Evolutionary conservation across 2,329 filamentous ascomycete genomes (phyloP), one percentile per base, ranked within the genome.

Genomic region (Aspergillus sp.): DNA sequence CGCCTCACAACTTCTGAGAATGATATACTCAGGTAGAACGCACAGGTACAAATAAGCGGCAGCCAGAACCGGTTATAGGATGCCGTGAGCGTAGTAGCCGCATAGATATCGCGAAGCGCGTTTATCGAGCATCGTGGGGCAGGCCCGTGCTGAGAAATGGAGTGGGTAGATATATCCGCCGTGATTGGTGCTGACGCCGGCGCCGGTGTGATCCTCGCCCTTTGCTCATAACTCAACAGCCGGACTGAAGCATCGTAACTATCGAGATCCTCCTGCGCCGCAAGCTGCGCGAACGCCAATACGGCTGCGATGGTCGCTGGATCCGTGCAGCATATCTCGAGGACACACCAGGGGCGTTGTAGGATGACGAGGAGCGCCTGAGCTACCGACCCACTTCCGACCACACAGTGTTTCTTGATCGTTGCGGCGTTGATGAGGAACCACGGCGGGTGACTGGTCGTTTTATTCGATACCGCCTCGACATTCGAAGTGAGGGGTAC

Each of bases 261-360:
- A 7, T 38, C 22, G 19, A 23, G 15, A 46, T 66, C 60, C 8
- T 59, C 23, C 19, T 57, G 41, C 9, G 57, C 22, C 5, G 66
- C 64, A 7, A 59, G 6, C 6, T 3, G 34, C 2, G 60, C 61
- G 47, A 68, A 62, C 8, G 34, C 30, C 9, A 50, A 30, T n/a
- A 63, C 53, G 8, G 61, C 52, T 1, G 48, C 53, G 17, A 68
- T 49, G 0, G 60, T 65, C 31, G 57, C 6, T 7, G 55, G 53
- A 17, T 64, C 60, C 45, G 61, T 51, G 54, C 66, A 68, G 38
- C 66, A 68, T 3, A 66, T 46, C 54, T 68, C 66, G 3, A 68
- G 61, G 7, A 68, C 61, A 55, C 66, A 68, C 66, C 66, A 68
- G 3, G 66, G 66, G 13, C 63, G 66, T 38, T 65, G 66, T n/a